Conservation (phyloP, 495 filamentous ascomycete species). For the Podospora sp. region DNA sequence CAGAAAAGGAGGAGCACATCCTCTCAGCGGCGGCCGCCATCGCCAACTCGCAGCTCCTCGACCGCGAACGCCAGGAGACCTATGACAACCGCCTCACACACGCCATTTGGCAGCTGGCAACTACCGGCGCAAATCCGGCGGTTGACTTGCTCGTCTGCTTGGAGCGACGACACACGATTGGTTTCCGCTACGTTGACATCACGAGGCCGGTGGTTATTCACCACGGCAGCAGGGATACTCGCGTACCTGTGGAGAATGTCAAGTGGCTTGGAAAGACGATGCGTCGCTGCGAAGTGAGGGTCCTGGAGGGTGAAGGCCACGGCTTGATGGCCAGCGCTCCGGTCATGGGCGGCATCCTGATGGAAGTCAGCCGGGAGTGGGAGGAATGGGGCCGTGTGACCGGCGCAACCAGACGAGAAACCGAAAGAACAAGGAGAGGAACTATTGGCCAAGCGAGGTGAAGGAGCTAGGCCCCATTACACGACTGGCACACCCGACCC, state of each 20-base stretch:
- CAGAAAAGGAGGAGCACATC: slow-evolving; percentile 42
- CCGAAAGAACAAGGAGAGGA: slow-evolving; percentile 29
- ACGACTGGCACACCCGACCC: background rate
- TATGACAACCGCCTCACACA: slow-evolving; percentile 89
- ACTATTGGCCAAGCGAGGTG: slow-evolving; percentile 33
- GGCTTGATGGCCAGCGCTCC: slow-evolving; percentile 92
- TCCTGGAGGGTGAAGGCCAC: slow-evolving; percentile 91
- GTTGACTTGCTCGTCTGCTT: slow-evolving; percentile 91
- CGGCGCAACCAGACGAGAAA: slow-evolving; percentile 31
- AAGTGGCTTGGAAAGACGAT: slow-evolving; percentile 93
- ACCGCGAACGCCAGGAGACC: slow-evolving; percentile 71
- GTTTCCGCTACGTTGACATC: slow-evolving; percentile 97
- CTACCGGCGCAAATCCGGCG: slow-evolving; percentile 87
- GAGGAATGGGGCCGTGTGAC: slow-evolving; percentile 75
- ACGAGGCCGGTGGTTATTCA: slow-evolving; percentile 88
- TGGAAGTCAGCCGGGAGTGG: slow-evolving; percentile 94
- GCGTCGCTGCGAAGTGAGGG: slow-evolving; percentile 85
- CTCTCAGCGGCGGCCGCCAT: slow-evolving; percentile 49
- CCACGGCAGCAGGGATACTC: slow-evolving; percentile 86
- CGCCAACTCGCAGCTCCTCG: slow-evolving; percentile 45
- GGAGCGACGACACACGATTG: slow-evolving; percentile 87
- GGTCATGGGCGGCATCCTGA: slow-evolving; percentile 91
- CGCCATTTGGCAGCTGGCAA: slow-evolving; percentile 93
- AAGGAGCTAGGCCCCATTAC: background rate
- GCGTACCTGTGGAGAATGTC: slow-evolving; percentile 94